Base-by-base conservation (phyloP, 192 early-diverging fungal species). In the Spinellus fusiger region DNA sequence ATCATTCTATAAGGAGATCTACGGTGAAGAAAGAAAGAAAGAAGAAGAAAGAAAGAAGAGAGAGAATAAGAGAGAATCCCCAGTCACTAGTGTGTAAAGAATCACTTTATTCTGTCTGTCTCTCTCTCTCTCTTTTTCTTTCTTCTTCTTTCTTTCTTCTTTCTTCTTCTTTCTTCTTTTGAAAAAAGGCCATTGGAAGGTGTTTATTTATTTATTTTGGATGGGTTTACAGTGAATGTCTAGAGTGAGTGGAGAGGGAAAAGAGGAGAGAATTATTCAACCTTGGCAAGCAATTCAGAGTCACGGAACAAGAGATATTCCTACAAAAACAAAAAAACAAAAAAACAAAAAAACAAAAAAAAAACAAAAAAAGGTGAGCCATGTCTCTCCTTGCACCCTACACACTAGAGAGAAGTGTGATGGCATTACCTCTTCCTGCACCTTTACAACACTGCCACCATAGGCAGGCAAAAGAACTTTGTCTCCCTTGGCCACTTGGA, bases 381-480 rank as follows among this genome's bases (percentile, higher is more conserved):
- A 10, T 37, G 6, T 18, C 13, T 12, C 10, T 12, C 13, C 3
- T 18, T 12, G 3, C 10, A 2, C 18, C 15, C 10, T 18, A 2
- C 33, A 9, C 22, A 54, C 9, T 15, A 49, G 4, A 49, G 20
- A 49, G 20, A 49, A 16, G 10, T 28, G 15, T 5, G 29, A 29
- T 12, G 8, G 37, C 32, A 38, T 34, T 71, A 71, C 69, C 74
- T 93, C 87, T 56, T 87, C 79, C 55, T 84, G 80, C 32, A 98
- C 65, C 85, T 98, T 98, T 80, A 99, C 89, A 59, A 82, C 71
- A 79, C 75, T 87, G 51, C 97, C 97, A 65, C 97, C 95, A 67
- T 89, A 99, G 23, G 89, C 77, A 47, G 97, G 97, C 28, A 99
- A 86, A 38, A 99, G 81, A 28, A 99, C 92, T 62, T 87, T 89